Base-by-base conservation (phyloP, 2,329 filamentous ascomycete genomes). In the Epichloe uncinata region DNA sequence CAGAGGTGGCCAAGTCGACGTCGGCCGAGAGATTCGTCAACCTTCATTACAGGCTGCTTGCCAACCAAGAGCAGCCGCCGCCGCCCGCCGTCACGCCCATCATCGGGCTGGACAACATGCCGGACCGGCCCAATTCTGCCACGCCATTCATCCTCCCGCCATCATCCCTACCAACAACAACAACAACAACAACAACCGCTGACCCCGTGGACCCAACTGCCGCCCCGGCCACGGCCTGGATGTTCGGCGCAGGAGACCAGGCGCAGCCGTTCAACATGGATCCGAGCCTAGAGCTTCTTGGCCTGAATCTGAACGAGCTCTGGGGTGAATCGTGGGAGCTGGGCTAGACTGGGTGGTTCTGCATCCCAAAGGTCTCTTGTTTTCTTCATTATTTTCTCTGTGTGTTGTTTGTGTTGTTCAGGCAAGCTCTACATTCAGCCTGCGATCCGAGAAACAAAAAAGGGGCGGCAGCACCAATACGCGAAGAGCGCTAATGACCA, bases 11-110 rank as follows among this genome's bases (percentile, higher is more conserved):
- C 50, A 81, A 80, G 61, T 77, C 76, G 4, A 72, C 73, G 5
- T 76, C 76, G 3, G 77, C 77, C 1, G 76, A 81, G 63, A 67
- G 77, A 16, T 81, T 81, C 56, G 73, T 81, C 55, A 73, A 72
- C 51, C 63, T 81, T 33, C 77, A 81, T 61, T 77, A 77, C 58
- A 74, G 73, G 56, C 67, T 81, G 48, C 61, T 79, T 20, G 73
- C 74, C 3, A 74, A 75, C 51, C 76, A 79, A 58, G 73, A 77
- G 20, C 66, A 69, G 9, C 65, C 69, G 0, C 63, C 22, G 22
- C 22, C 6, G 22, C 22, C 22, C 22, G 22, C 22, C 22, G 22
- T 26, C 22, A 53, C 60, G 20, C 50, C 58, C 34, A 54, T 62
- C 47, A 53, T 56, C 50, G 49, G 55, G 3, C 56, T 67, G 48